A percentile compares a stretch with the other conserved stretches of the same genome.
phyloP scores from a whole-genome alignment of 106 monocot species.

The Acorus calamus region DNA sequence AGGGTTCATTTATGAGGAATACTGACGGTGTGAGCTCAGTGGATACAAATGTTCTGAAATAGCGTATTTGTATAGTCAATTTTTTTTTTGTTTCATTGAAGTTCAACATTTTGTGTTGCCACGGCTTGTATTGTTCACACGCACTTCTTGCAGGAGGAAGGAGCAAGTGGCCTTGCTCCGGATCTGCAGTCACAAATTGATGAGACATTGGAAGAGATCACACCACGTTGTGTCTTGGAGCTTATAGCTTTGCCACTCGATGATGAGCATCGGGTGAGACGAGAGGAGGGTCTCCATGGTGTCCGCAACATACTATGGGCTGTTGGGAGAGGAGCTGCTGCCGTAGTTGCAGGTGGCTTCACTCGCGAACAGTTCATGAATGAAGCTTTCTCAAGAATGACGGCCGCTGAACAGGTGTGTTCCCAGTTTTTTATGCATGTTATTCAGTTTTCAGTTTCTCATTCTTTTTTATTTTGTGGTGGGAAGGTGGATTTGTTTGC shows the following conservation, averaged over 20 bases:
- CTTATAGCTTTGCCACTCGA: constrained; percentile 83
- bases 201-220: constrained; percentile 88
- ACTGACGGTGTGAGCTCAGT: no score
- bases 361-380: constrained; percentile 81
- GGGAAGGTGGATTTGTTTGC: constrained; percentile 74
- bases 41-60: no score
- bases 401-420: constrained; percentile 77
- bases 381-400: constrained; percentile 73
- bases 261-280: constrained; percentile 40
- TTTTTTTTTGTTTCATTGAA: no score
- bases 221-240: constrained; percentile 69
- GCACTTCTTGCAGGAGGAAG: constrained; percentile 59
- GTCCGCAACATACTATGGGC: constrained; percentile 80
- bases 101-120: background rate
- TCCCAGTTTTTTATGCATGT: background rate
- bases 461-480: constrained; percentile 7
- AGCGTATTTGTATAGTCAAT: no score
- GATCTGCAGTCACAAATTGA: constrained; percentile 76
- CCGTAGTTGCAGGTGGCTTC: constrained; percentile 76
- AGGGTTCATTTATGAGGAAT: no score
- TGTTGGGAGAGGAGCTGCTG: constrained; percentile 66
- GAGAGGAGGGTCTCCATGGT: constrained; percentile 71
- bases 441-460: background rate
- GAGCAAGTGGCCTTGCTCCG: constrained; percentile 86
- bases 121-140: no score